Evolutionary conservation across 2,329 filamentous ascomycete species (phyloP).

Genomic region (Fusarium floridanum): DNA sequence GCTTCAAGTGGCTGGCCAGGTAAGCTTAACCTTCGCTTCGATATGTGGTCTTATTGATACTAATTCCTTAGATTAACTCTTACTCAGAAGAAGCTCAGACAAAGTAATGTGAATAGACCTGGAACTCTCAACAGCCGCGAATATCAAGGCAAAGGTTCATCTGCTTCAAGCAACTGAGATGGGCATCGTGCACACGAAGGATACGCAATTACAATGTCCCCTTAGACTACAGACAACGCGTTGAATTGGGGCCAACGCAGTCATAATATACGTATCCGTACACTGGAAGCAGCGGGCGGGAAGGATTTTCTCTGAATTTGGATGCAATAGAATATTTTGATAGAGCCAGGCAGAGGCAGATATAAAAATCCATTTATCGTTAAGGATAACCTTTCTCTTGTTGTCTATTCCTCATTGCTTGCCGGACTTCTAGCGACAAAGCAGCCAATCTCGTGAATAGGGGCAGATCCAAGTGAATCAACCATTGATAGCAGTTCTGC

Average conservation of each 20-base stretch:
- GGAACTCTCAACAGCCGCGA: neutral
- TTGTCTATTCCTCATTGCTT: neutral
- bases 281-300: neutral
- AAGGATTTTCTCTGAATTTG: neutral
- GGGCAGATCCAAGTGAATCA: neutral
- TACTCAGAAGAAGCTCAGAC: constrained; percentile 19
- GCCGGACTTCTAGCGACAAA: neutral
- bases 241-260: neutral
- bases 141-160: neutral
- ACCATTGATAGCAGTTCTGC: neutral
- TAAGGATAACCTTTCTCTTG: neutral
- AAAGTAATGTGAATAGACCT: neutral
- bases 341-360: neutral
- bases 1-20: constrained; percentile 78
- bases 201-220: neutral
- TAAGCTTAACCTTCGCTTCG: constrained; percentile 53
- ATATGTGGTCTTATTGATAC: neutral
- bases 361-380: neutral
- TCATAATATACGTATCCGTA: neutral
- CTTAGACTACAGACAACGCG: neutral
- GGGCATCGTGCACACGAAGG: neutral
- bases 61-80: constrained; percentile 42
- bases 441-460: neutral
- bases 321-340: neutral
- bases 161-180: neutral